Base-by-base conservation (phyloP, 2,329 filamentous ascomycete genomes). In the Venturia aucupariae region DNA sequence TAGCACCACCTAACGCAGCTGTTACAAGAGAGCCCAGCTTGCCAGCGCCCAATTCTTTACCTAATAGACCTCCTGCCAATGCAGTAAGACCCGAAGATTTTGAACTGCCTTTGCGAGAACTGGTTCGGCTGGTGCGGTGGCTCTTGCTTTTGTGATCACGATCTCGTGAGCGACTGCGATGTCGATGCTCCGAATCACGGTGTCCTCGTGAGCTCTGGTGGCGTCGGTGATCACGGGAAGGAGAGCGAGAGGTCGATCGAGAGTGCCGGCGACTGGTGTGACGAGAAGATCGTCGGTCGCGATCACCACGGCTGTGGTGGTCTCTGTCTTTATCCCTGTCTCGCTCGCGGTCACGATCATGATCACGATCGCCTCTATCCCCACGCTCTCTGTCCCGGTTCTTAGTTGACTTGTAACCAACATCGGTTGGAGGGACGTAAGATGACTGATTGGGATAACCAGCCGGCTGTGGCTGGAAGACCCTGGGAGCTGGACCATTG, bases 61-160 rank as follows among this genome's bases (percentile, higher is more conserved):
- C 60, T 24, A 62, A 6, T 19, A 62, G 44, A 44, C 60, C 60
- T 30, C 60, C 60, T 27, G 60, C 60, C 15, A 62, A n/a, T 30
- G 44, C 60, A 24, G 42, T 42, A 62, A 62, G 60, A 35, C 39
- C 60, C 5, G 60, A 48, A 48, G 60, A 62, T 32, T 42, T 48
- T 10, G 44, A 17, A 35, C 42, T 42, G 22, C 60, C 32, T 46
- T 35, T 62, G 22, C 60, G 39, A 32, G 60, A 42, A 7, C 41
- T 62, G 19, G 60, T 24, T n/a, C 60, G 60, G 41, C 60, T 62
- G 42, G 35, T 39, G 24, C 32, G 41, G 17, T 44, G 35, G n/a
- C 41, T 32, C 41, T 61, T 61, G 38, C 60, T 46, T 38, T 48
- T 38, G 22, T 6, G 60, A 17, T 62, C 32, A 17, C 60, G 60